Base-by-base conservation (phyloP, 768 basidiomycete genomes). In the Boletus edulis region DNA sequence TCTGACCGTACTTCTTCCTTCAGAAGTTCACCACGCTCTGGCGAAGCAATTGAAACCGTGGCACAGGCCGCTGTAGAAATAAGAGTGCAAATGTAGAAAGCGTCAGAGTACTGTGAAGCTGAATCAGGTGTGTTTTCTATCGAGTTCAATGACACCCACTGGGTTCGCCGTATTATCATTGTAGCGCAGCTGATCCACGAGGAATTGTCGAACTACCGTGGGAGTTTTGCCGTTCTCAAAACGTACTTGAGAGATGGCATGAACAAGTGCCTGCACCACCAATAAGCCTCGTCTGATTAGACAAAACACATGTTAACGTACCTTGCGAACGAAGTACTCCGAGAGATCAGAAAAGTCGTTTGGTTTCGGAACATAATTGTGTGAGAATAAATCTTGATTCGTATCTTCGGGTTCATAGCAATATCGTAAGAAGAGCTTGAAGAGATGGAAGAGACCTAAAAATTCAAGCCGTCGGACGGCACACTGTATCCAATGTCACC, bases 271-370 rank as follows among this genome's bases (percentile, higher is more conserved):
- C 92, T 95, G 63, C 11, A 35, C 47, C 39, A 46, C 35, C 18
- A 38, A 37, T 62, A 41, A 68, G 47, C 34, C 31, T 49, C 17
- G 18, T 34, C 3, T 44, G 46, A 27, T 38, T 27, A 35, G 35
- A 47, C 9, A 17, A 42, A 50, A 52, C 41, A 32, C 40, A 34
- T 46, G 48, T 31, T 15, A 49, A 56, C 44, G 51, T 56, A 91
- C 96, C 83, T 96, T 96, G 61, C 91, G 88, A 27, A 98, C 89
- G 63, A 97, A 95, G 69, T 98, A 98, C 61, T 97, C 92, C 0
- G 93, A 74, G 31, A 97, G 74, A 62, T 97, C 92, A 52, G 86
- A 83, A 69, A 98, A 98, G 62, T 97, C 89, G 66, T 98, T 98
- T 15, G 95, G 92, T 62, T 91, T 87, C 2, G 95, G 95, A n/a